These are phyloP conservation scores for Beauveria sp. DNA, from an alignment of 2,329 filamentous ascomycete genomes.

Conservation along the genomic window DNA sequence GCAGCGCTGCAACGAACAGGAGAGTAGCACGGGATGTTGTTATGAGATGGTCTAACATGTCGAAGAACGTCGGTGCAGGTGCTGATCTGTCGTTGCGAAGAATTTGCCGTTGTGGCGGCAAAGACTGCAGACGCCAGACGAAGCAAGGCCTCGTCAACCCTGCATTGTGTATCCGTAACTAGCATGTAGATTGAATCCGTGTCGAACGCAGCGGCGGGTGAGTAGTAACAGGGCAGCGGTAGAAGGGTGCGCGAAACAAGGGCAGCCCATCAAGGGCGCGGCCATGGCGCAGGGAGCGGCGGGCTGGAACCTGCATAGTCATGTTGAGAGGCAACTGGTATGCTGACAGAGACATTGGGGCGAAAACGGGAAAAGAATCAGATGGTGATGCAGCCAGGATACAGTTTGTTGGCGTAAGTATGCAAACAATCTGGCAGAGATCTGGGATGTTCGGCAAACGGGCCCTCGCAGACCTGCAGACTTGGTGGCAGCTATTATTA, in stretches of 20 bases:
- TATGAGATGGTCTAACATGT: background rate
- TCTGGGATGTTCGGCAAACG: background rate
- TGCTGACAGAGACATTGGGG: slow-evolving; percentile 7
- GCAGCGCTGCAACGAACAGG: background rate
- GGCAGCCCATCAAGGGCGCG: background rate
- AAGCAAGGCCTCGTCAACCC: no score
- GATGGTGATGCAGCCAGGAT: background rate
- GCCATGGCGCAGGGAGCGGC: background rate
- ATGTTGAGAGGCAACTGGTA: background rate
- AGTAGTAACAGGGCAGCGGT: background rate
- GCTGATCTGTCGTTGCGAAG: background rate
- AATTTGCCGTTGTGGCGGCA: no score
- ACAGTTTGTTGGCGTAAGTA: background rate
- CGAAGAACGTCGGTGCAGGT: background rate
- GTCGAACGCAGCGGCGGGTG: background rate
- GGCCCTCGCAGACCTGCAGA: background rate
- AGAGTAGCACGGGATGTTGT: background rate
- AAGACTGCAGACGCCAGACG: no score
- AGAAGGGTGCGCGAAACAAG: background rate
- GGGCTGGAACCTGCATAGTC: background rate
- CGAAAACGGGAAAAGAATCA: background rate
- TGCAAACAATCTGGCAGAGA: background rate
- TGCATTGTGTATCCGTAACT: background rate
- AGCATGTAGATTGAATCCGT: background rate
- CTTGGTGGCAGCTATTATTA: background rate